Conservation (phyloP, 148 eudicot species). For the Gaultheria prostrata region DNA sequence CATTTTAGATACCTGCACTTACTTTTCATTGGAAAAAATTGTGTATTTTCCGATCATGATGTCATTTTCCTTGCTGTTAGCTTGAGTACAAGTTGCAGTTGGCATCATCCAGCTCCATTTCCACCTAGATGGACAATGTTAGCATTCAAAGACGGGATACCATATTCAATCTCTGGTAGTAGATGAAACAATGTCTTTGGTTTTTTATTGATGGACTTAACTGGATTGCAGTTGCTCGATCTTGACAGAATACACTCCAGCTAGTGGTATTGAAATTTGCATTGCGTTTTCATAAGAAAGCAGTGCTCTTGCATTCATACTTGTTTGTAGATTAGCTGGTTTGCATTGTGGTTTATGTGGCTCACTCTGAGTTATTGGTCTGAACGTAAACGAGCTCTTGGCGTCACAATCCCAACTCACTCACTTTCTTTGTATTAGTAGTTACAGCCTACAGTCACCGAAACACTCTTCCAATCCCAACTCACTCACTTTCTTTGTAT, state of each 20-base stretch:
- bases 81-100: neutral
- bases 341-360: too few relatives aligned
- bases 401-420: too few relatives aligned
- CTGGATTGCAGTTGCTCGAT: conserved; percentile 5
- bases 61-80: neutral
- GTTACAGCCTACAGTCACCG: too few relatives aligned
- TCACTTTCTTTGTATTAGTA: too few relatives aligned
- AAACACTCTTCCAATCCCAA: too few relatives aligned
- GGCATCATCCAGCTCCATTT: neutral
- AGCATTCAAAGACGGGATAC: neutral
- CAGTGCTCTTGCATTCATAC: neutral
- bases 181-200: neutral
- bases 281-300: neutral
- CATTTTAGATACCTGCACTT: neutral
- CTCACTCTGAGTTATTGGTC: too few relatives aligned
- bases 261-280: neutral
- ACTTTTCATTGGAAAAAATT: neutral
- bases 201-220: neutral
- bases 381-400: too few relatives aligned
- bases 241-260: neutral
- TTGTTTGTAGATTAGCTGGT: neutral
- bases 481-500: too few relatives aligned
- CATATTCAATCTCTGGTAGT: neutral
- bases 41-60: neutral
- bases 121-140: neutral